Conservation (phyloP, 2,329 filamentous ascomycete genomes). For the Fusarium sp. region DNA sequence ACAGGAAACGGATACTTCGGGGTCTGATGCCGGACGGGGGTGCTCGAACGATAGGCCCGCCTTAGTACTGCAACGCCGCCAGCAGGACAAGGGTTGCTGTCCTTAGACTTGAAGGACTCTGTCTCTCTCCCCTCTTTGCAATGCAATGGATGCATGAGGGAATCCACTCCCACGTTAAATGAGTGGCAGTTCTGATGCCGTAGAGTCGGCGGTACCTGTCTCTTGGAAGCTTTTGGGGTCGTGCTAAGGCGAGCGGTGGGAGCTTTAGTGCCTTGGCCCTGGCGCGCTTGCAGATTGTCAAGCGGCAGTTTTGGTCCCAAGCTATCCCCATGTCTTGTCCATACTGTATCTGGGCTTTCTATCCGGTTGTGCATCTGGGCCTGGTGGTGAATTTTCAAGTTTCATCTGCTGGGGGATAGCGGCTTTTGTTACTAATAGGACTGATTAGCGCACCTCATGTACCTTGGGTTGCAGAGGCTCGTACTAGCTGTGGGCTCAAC, state of each 20-base stretch:
- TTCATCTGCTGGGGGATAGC: slow-evolving; percentile 4
- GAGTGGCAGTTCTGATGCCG: slow-evolving; percentile 4
- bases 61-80: slow-evolving; percentile 15
- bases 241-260: slow-evolving; percentile 17
- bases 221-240: slow-evolving; percentile 4
- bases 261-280: slow-evolving; percentile 23
- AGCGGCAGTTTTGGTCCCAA: slow-evolving; percentile 21
- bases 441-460: neutral
- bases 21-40: neutral
- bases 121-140: neutral
- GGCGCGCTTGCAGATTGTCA: slow-evolving; percentile 16
- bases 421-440: neutral
- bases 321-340: slow-evolving; percentile 8
- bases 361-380: neutral
- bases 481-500: neutral
- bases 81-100: neutral
- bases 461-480: neutral
- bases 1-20: slow-evolving; percentile 13
- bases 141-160: neutral
- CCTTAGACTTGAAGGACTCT: neutral
- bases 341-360: slow-evolving; percentile 13
- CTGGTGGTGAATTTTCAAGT: neutral
- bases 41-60: slow-evolving; percentile 6
- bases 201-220: slow-evolving; percentile 6
- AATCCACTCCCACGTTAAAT: slow-evolving; percentile 15